Conservation (phyloP, 2,329 filamentous ascomycete species). For the Hypoxylon sp. region DNA sequence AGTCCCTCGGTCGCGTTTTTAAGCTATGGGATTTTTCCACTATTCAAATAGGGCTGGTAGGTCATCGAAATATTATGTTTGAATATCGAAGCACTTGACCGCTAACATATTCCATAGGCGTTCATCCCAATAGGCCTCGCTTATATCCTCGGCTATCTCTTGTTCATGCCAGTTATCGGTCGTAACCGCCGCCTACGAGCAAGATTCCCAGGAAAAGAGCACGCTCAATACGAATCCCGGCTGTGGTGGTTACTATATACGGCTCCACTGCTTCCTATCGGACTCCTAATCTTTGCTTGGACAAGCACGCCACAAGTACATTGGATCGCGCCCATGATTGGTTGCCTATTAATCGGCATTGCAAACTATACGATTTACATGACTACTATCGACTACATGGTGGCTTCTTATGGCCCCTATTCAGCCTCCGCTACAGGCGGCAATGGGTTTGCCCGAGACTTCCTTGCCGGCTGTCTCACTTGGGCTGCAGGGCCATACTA, state of each 20-base stretch:
- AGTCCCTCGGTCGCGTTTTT: constrained; percentile 73
- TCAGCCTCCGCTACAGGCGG: constrained; percentile 77
- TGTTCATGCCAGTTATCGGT: constrained; percentile 67
- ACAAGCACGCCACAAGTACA: constrained; percentile 67
- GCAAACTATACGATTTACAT: constrained; percentile 76
- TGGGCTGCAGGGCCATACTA: constrained; percentile 72
- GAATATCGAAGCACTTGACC: background rate
- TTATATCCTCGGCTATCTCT: constrained; percentile 71
- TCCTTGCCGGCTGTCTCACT: constrained; percentile 75
- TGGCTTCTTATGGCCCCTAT: constrained; percentile 76
- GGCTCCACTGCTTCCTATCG: constrained; percentile 71
- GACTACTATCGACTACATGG: constrained; percentile 78
- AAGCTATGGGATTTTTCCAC: constrained; percentile 70
- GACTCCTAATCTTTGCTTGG: constrained; percentile 75
- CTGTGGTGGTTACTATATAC: constrained; percentile 73
- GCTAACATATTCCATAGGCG: constrained; percentile 45
- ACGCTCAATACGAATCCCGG: constrained; percentile 73
- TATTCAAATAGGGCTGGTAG: constrained; percentile 50
- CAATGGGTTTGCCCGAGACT: constrained; percentile 76
- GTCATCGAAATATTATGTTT: constrained; percentile 2
- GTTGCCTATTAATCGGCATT: constrained; percentile 71
- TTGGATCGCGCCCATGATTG: constrained; percentile 75
- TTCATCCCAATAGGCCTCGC: constrained; percentile 66
- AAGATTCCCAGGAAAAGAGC: constrained; percentile 61
- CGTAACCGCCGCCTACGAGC: constrained; percentile 59